Evolutionary conservation across 2,329 filamentous ascomycete genomes (phyloP), one percentile per base, ranked within the genome.

Genomic region (Aspergillus arachidicola): DNA sequence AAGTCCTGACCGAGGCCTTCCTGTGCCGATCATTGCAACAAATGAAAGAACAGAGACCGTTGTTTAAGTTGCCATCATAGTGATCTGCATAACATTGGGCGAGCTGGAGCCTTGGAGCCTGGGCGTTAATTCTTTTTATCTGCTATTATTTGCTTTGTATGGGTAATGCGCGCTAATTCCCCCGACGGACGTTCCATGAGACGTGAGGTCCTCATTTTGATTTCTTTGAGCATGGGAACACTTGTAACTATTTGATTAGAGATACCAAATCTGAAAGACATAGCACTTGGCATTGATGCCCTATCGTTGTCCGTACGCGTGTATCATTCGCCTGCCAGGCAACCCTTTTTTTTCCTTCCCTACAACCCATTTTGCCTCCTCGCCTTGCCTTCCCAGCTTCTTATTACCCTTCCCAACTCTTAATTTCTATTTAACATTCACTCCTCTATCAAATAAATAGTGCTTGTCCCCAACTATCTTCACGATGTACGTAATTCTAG

Each of bases 1-100:
- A 76, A 97, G 93, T 75, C 95, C 95, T 0, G 94, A 97, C 71
- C 86, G 95, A 41, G 94, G 94, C 2, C 82, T 98, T 58, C 89
- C 89, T 21, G 87, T 96, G 46, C 90, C 95, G 2, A 86, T 99
- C 62, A 91, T 99, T 71, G 94, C 93, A 0, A 89, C 92, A 71
- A 92, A 91, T 54, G 95, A 98, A 83, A 84, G 85, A 56, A 84
- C 91, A 0, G 93, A 96, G 81, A 88, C 86, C 34, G 89, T 91
- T 58, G 92, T 94, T 66, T 94, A 84, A 75, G 36, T 51, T 43
- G 28, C 38, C 41, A 53, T 48, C 51, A 23, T 30, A 57, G 50
- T 57, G 58, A 62, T 69, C 65, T 60, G 61, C 48, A 51, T 34
- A 50, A n/a, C 11, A 32, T 30, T n/a, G 41, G 51, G 41, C 45